Conservation (phyloP, 1,139 yeast species). For the Taphrina wiesneri region DNA sequence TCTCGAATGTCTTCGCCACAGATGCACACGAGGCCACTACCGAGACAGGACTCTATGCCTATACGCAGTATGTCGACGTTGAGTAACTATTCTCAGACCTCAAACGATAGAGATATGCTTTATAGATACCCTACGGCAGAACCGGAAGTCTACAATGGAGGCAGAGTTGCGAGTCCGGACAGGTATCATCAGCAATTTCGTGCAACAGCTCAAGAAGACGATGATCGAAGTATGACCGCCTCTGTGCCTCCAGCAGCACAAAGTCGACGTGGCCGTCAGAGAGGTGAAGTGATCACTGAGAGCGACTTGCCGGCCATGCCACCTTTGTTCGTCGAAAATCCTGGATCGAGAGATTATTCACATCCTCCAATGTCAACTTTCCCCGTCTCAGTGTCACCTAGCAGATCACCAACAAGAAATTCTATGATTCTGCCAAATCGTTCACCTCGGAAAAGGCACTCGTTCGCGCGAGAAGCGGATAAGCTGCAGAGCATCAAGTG, state of each 20-base stretch:
- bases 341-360: background rate
- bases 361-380: background rate
- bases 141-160: background rate
- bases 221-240: conserved; percentile 7
- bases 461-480: conserved; percentile 5
- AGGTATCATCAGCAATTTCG: background rate
- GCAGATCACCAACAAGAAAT: background rate
- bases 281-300: conserved; percentile 16
- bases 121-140: background rate
- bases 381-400: background rate
- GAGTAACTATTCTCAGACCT: conserved; percentile 2
- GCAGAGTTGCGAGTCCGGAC: conserved; percentile 18
- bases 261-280: conserved; percentile 20
- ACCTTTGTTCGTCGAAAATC: conserved; percentile 1
- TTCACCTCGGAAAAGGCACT: background rate
- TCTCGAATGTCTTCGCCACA: background rate
- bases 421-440: background rate
- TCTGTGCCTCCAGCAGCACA: conserved; percentile 19
- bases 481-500: conserved; percentile 12
- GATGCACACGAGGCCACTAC: background rate
- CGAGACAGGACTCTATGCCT: background rate
- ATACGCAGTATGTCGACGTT: conserved; percentile 1
- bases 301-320: conserved; percentile 32
- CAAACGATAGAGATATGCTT: background rate
- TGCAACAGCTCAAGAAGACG: background rate